phyloP scores from a whole-genome alignment of 1,139 yeast genomes.

The Williopsis jadinii region DNA sequence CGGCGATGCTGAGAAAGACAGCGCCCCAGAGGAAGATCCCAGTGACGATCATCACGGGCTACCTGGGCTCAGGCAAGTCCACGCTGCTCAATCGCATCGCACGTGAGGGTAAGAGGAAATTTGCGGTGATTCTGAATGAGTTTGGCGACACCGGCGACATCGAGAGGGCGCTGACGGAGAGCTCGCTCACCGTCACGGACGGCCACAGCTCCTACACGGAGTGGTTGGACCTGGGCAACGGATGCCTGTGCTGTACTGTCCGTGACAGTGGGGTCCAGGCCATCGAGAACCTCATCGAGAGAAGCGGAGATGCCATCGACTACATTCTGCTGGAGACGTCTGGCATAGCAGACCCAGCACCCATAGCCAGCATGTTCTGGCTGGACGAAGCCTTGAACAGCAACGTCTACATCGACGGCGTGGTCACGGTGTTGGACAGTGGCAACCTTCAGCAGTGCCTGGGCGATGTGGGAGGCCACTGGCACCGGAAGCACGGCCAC shows the following conservation, averaged over 20 bases:
- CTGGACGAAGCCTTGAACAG: constrained; percentile 83
- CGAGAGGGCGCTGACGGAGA: constrained; percentile 50
- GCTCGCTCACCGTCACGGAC: constrained; percentile 72
- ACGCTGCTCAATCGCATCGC: constrained; percentile 76
- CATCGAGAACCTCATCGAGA: constrained; percentile 76
- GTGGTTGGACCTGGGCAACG: constrained; percentile 95
- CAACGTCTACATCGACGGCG: constrained; percentile 85
- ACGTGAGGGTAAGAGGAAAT: constrained; percentile 54
- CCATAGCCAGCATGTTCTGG: constrained; percentile 97
- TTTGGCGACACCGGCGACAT: constrained; percentile 86
- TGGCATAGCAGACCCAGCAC: constrained; percentile 98
- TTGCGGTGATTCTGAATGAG: constrained; percentile 89
- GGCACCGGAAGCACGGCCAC: constrained; percentile 41
- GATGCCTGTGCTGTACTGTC: constrained; percentile 94
- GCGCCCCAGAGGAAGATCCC: constrained; percentile 54
- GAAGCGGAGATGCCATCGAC: constrained; percentile 70
- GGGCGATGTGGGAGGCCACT: constrained; percentile 66
- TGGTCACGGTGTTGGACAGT: constrained; percentile 84
- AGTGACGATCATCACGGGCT: constrained; percentile 88
- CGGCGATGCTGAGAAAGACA: constrained; percentile 10
- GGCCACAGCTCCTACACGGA: constrained; percentile 64
- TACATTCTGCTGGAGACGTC: constrained; percentile 89
- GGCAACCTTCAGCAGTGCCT: constrained; percentile 60
- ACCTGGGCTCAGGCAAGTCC: constrained; percentile 91
- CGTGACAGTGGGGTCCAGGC: constrained; percentile 94